Conservation (phyloP, 495 filamentous ascomycete genomes). For the Beverwykella pulmonaria region DNA sequence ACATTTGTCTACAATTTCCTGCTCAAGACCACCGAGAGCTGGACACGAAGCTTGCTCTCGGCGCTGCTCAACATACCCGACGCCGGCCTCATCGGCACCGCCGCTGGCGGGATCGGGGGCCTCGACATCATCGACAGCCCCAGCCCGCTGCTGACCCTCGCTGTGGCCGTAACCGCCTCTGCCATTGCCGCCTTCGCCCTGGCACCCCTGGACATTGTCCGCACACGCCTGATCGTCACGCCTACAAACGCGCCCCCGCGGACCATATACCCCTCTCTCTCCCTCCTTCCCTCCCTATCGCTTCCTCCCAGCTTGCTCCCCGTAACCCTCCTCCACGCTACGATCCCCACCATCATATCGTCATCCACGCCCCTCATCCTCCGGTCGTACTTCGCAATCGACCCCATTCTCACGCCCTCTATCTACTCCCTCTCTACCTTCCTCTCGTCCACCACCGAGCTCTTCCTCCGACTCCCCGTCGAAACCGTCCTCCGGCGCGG, state of each 20-base stretch:
- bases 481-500: constrained; percentile 90
- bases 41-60: constrained; percentile 79
- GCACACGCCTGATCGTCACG: constrained; percentile 85
- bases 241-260: constrained; percentile 71
- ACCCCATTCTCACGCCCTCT: constrained; percentile 77
- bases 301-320: constrained; percentile 71
- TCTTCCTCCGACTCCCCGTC: constrained; percentile 82
- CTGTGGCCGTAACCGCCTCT: constrained; percentile 80
- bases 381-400: constrained; percentile 70
- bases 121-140: constrained; percentile 69
- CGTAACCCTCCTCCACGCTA: constrained; percentile 83
- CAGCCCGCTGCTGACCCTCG: constrained; percentile 71
- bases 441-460: constrained; percentile 71
- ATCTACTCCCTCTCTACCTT: constrained; percentile 79
- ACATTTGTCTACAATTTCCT: constrained; percentile 85
- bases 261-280: constrained; percentile 72
- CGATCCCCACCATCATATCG: constrained; percentile 76
- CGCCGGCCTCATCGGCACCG: constrained; percentile 57
- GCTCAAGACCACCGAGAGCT: constrained; percentile 82
- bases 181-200: constrained; percentile 78
- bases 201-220: constrained; percentile 83
- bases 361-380: constrained; percentile 80
- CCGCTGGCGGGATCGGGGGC: constrained; percentile 39
- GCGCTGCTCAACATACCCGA: constrained; percentile 84
- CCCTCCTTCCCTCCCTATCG: constrained; percentile 73